Evolutionary conservation across 352 stramenopile species (phyloP), one percentile per base, ranked within the genome.

Genomic region (Phytophthora fragariae): DNA sequence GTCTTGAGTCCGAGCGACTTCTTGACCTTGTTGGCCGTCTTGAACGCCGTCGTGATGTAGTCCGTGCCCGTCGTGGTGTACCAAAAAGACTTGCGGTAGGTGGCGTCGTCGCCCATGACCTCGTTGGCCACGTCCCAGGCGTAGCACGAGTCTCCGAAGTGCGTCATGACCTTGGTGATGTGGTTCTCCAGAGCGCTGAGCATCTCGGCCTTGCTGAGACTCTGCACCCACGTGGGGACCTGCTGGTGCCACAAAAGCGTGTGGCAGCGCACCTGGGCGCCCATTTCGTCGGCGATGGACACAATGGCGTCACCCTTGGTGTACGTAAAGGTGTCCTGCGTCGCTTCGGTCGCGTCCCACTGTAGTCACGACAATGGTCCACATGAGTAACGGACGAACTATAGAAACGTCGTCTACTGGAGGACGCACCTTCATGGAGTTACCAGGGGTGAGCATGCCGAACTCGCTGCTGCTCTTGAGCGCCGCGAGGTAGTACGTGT

Each of bases 1-100:
- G 63, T 68, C 1, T 21, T 76, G 1, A 79, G 39, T 0, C 73
- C 73, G 6, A 79, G 73, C 49, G 62, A 68, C 54, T 79, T 73
- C 56, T 79, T 79, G 21, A 79, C 73, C 46, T 54, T 31, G 50
- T 72, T 79, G 53, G 73, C 73, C 17, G 68, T 73, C 63, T 73
- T 79, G 44, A 79, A 79, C 7, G 73, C 73, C 41, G 73, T 79
- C 19, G 63, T 62, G 62, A 79, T 76, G 62, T 68, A 79, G 21
- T 79, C 67, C 3, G 72, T 79, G 35, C 72, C 72, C 17, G 72
- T 79, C n/a, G 50, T 70, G 17, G n/a, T 72, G 62, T 79, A 79
- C 72, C 72, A 79, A 29, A 79, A 79, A 0, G 72, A 79, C 56
- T 56, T 61, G 47, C 72, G 72, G 52, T 76, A 76, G 3, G 35